Evolutionary conservation across 2,329 filamentous ascomycete species (phyloP).

Genomic region (Apiospora malaysiana): DNA sequence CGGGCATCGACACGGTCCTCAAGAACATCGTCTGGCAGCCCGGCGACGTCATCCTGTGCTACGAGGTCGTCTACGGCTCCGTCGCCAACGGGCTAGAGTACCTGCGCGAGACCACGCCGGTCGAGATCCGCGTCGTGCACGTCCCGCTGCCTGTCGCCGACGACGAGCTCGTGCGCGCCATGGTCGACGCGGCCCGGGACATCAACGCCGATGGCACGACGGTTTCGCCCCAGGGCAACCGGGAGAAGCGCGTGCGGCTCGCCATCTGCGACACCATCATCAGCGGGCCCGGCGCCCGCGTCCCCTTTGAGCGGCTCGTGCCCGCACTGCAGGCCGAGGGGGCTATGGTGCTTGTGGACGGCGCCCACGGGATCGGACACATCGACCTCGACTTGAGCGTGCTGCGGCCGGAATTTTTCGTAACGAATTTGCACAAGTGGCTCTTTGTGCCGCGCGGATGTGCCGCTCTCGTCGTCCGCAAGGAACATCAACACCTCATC

Average conservation of each 20-base stretch:
- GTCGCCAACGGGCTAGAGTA: slow-evolving; percentile 64
- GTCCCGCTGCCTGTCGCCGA: slow-evolving; percentile 61
- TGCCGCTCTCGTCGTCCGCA: slow-evolving; percentile 67
- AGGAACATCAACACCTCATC: slow-evolving; percentile 64
- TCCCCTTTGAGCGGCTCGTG: slow-evolving; percentile 68
- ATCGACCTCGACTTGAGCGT: slow-evolving; percentile 61
- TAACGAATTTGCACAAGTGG: slow-evolving; percentile 74
- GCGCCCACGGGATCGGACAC: slow-evolving; percentile 69
- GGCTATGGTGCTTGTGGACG: slow-evolving; percentile 67
- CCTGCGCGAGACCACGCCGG: slow-evolving; percentile 52
- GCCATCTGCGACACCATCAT: slow-evolving; percentile 71
- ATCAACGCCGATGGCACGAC: slow-evolving; percentile 28
- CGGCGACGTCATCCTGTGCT: slow-evolving; percentile 67
- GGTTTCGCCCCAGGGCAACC: too few species aligned
- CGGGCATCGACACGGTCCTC: slow-evolving; percentile 66
- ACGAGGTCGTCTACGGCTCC: slow-evolving; percentile 67
- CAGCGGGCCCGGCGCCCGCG: slow-evolving; percentile 65
- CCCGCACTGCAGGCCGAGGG: slow-evolving; percentile 59
- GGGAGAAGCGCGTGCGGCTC: slow-evolving; percentile 53
- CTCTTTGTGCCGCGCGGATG: slow-evolving; percentile 68
- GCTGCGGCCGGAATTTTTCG: slow-evolving; percentile 70
- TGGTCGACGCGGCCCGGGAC: slow-evolving; percentile 53
- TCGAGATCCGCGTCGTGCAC: slow-evolving; percentile 49
- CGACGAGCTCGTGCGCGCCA: slow-evolving; percentile 56
- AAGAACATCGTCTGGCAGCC: slow-evolving; percentile 60